Conservation (phyloP, 1,284 basidiomycete species). For the Puccinia triticina region DNA sequence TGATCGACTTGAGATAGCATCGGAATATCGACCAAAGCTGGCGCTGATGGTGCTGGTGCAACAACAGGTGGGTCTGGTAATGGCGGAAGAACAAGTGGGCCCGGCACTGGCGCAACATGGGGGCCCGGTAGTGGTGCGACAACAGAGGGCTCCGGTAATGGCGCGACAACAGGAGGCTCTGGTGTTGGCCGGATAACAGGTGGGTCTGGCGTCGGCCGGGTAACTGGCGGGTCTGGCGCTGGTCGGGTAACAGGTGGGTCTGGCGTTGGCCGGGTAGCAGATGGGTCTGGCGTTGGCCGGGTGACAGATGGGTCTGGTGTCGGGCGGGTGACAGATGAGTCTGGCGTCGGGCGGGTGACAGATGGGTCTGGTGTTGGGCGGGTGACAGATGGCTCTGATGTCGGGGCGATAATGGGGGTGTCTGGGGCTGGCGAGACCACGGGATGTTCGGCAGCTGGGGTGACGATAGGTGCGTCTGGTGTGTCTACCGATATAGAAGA, state of each 20-base stretch:
- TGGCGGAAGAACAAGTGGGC: neutral
- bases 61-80: neutral
- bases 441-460: neutral
- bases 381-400: too few species aligned
- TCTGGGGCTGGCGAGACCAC: neutral
- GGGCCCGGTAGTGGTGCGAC: neutral
- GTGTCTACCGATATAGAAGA: conserved; percentile 8
- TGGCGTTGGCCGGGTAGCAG: neutral
- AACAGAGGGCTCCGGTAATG: too few species aligned
- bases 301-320: neutral
- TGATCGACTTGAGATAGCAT: conserved; percentile 38
- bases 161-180: too few species aligned
- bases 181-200: neutral
- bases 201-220: neutral
- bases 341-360: neutral
- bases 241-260: too few species aligned
- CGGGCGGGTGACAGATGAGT: neutral
- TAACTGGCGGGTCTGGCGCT: neutral
- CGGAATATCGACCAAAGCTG: conserved; percentile 39
- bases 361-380: neutral
- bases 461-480: conserved; percentile 2
- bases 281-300: neutral
- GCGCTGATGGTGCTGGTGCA: neutral
- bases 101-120: neutral
- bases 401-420: too few species aligned